phyloP scores from a whole-genome alignment of 257 asterid species.

The Solanum pennellii region DNA sequence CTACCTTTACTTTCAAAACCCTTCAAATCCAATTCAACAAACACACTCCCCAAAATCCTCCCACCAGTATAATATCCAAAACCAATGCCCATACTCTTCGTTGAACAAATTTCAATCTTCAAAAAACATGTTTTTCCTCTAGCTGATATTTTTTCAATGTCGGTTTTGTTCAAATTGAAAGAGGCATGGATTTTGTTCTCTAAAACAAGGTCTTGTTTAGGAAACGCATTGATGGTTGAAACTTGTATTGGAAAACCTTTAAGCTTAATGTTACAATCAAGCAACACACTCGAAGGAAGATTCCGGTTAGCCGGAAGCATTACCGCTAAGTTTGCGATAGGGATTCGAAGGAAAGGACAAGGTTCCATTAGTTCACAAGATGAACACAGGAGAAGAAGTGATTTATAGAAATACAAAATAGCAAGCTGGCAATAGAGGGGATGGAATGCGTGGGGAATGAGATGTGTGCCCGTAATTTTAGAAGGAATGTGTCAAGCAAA shows the following conservation, averaged over 20 bases:
- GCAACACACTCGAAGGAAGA: background rate
- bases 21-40: conserved; percentile 54
- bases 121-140: conserved; percentile 6
- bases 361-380: conserved; percentile 57
- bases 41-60: conserved; percentile 47
- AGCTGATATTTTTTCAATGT: conserved; percentile 25
- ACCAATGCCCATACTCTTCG: conserved; percentile 11
- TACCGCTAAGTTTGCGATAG: conserved; percentile 43
- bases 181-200: conserved; percentile 46
- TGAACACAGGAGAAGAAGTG: background rate
- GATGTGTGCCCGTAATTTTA: conserved; percentile 51
- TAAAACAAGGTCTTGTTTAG: background rate
- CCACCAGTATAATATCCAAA: conserved; percentile 10
- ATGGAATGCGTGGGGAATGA: conserved; percentile 54
- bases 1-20: conserved; percentile 22
- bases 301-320: conserved; percentile 1
- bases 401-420: background rate
- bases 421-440: background rate
- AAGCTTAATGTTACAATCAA: conserved; percentile 53
- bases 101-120: conserved; percentile 40
- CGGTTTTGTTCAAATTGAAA: conserved; percentile 43
- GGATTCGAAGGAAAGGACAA: conserved; percentile 68
- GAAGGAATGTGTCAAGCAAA: background rate
- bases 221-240: background rate
- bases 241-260: conserved; percentile 5